phyloP scores from a whole-genome alignment of 306 rosid species.

The Quercus parvula region DNA sequence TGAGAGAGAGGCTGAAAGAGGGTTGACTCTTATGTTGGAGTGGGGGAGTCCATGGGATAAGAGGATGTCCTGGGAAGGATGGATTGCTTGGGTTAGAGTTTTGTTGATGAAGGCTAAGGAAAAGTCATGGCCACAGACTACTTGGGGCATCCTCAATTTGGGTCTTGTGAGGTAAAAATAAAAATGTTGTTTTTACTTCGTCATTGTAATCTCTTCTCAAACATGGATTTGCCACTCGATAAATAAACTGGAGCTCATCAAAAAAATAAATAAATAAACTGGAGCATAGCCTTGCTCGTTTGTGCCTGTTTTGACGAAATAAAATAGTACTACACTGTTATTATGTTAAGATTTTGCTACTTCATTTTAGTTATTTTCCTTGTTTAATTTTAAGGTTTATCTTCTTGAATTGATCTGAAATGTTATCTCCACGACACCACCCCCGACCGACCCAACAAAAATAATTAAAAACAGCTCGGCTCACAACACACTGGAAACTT shows the following conservation, averaged over 20 bases:
- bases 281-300: not conserved
- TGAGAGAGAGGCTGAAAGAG: slow-evolving; percentile 61
- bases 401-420: not conserved
- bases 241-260: not conserved
- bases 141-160: slow-evolving; percentile 82
- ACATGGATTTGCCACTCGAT: not conserved
- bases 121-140: slow-evolving; percentile 64
- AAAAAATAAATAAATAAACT: not conserved
- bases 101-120: slow-evolving; percentile 70
- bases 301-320: not conserved
- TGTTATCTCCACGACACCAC: no score
- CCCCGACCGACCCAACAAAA: no score
- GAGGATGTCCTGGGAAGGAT: slow-evolving; percentile 92
- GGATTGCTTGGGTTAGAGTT: slow-evolving; percentile 88
- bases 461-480: no score
- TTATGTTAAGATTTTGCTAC: not conserved
- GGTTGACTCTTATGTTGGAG: slow-evolving; percentile 53
- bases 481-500: no score
- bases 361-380: not conserved
- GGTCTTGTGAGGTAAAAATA: slow-evolving; percentile 67
- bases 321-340: not conserved
- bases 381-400: not conserved
- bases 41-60: slow-evolving; percentile 95
- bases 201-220: not conserved
- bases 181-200: not conserved